Evolutionary conservation across 805 yeast species (phyloP).

Genomic region (Pichia californica): DNA sequence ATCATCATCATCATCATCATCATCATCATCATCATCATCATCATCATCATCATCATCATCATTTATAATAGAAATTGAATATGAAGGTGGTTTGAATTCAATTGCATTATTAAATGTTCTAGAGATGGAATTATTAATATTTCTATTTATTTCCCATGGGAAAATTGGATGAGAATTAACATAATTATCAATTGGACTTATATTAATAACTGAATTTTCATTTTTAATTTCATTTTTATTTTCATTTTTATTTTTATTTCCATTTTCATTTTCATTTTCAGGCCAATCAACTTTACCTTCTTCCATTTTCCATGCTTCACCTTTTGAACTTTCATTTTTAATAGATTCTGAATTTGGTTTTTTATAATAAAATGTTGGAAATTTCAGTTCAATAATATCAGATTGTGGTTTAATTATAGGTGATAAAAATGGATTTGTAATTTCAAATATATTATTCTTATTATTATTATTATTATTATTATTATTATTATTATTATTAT

Average conservation of each 20-base stretch:
- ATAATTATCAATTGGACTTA: slow-evolving; percentile 19
- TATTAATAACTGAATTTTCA: background rate
- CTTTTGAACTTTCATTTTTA: slow-evolving; percentile 17
- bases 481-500: background rate
- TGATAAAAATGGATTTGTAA: slow-evolving; percentile 6
- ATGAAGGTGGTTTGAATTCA: slow-evolving; percentile 13
- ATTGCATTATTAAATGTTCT: slow-evolving; percentile 17
- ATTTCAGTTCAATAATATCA: slow-evolving; percentile 4
- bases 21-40: background rate
- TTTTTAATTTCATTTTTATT: background rate
- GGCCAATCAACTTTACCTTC: slow-evolving; percentile 22
- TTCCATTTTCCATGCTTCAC: slow-evolving; percentile 29
- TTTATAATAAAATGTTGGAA: slow-evolving; percentile 24
- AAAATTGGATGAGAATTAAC: slow-evolving; percentile 28
- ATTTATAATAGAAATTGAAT: slow-evolving; percentile 12
- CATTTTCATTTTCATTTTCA: background rate
- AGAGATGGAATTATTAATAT: slow-evolving; percentile 7
- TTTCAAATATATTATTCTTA: background rate
- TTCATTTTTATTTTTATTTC: background rate
- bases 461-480: slow-evolving; percentile 1
- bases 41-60: slow-evolving; percentile 1
- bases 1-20: background rate
- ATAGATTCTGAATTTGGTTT: slow-evolving; percentile 12
- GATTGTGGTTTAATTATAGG: background rate
- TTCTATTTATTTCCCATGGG: slow-evolving; percentile 29